These are phyloP conservation scores for Monosporozyma solicola DNA, from an alignment of 805 yeast species.

Conservation along the genomic window DNA sequence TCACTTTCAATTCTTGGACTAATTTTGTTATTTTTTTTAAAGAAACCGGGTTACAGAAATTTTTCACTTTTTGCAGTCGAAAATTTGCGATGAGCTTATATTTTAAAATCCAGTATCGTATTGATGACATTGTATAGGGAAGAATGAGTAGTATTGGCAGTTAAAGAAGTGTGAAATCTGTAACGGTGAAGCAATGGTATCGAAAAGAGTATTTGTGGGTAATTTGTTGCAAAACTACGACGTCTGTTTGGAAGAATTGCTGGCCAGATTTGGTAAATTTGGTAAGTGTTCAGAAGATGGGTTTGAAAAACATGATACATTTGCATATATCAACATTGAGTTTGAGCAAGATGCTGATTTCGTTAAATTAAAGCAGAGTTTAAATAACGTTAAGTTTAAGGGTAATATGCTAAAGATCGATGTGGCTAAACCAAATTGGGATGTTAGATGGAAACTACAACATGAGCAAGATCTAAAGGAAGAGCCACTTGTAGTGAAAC, in stretches of 20 bases:
- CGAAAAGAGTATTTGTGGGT: constrained; percentile 27
- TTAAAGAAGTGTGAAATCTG: not conserved
- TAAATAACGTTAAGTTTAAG: constrained; percentile 68
- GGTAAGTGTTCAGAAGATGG: constrained; percentile 45
- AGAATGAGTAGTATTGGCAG: not conserved
- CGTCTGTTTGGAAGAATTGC: constrained; percentile 34
- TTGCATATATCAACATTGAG: constrained; percentile 60
- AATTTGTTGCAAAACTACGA: constrained; percentile 20
- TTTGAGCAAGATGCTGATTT: constrained; percentile 30
- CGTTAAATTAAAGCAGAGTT: constrained; percentile 42
- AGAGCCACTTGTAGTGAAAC: constrained; percentile 20
- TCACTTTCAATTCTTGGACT: not conserved
- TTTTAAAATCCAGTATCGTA: not conserved
- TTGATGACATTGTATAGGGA: not conserved
- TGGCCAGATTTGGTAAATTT: constrained; percentile 48
- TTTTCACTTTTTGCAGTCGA: not conserved
- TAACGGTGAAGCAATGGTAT: constrained; percentile 4
- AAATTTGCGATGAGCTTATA: constrained; percentile 5
- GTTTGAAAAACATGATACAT: constrained; percentile 46
- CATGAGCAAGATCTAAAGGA: constrained; percentile 32
- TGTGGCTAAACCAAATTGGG: constrained; percentile 51
- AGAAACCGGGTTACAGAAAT: constrained; percentile 1
- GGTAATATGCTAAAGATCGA: constrained; percentile 58
- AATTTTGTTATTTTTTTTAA: not conserved
- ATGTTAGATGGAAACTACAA: constrained; percentile 40